Percentiles rank a stretch among this genome's conserved stretches.
Evolutionary conservation across 495 filamentous ascomycete genomes (phyloP).

Genomic region (Aspergillus campestris): DNA sequence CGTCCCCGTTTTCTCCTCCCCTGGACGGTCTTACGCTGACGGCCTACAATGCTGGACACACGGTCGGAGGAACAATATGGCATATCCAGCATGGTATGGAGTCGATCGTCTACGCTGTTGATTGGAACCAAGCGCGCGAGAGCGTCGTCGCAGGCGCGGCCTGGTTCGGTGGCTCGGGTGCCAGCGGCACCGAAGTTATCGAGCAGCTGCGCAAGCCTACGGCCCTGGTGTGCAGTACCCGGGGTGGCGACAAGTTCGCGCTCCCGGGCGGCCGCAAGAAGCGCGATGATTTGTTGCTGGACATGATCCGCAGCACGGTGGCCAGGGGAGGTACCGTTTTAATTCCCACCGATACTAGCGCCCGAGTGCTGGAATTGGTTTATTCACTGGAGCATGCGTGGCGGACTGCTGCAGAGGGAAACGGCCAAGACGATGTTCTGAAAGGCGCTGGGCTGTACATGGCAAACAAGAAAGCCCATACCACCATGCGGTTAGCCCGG

Average conservation of each 20-base stretch:
- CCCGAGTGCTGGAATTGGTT: constrained; percentile 83
- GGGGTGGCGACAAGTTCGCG: constrained; percentile 64
- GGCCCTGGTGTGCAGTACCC: constrained; percentile 81
- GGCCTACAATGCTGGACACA: constrained; percentile 93
- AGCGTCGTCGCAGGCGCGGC: constrained; percentile 89
- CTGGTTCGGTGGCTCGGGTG: constrained; percentile 78
- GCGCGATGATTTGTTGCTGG: constrained; percentile 76
- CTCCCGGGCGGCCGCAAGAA: constrained; percentile 64
- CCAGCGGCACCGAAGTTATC: constrained; percentile 79
- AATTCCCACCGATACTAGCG: constrained; percentile 91
- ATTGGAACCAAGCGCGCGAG: constrained; percentile 94
- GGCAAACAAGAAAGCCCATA: constrained; percentile 68
- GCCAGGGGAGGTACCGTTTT: constrained; percentile 84
- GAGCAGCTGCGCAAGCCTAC: constrained; percentile 90
- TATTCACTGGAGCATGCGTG: constrained; percentile 90
- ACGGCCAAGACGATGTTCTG: constrained; percentile 44
- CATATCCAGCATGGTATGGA: constrained; percentile 96
- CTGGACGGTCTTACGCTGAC: constrained; percentile 91
- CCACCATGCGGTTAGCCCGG: constrained; percentile 77
- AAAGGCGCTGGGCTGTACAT: constrained; percentile 68
- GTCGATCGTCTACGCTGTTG: constrained; percentile 93
- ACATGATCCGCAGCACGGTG: constrained; percentile 68
- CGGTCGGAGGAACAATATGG: constrained; percentile 95
- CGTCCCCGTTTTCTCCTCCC: constrained; percentile 79
- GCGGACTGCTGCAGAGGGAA: constrained; percentile 54